Evolutionary conservation across 305 asterid species (phyloP), one percentile per base, ranked within the genome.

Genomic region (Ajuga reptans): DNA sequence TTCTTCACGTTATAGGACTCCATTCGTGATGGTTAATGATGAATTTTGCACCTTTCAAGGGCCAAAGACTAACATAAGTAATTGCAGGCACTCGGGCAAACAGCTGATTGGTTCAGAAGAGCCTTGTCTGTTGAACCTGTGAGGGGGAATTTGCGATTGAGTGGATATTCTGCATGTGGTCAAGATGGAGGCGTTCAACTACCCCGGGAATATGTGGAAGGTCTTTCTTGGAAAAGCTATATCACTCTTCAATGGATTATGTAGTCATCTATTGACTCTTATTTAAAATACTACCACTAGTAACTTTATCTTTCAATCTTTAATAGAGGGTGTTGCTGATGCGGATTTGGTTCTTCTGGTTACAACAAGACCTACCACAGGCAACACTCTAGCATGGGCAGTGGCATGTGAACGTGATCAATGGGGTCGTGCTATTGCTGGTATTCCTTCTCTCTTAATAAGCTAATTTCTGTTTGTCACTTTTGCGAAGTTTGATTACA

Each of bases 351-450:
- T 89, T 81, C 98, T 91, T 73, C 77, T 91, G 87, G 98, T 91
- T 63, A 91, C 98, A 39, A 91, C 98, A 27, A 85, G 98, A 77
- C 98, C 98, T 47, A 91, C 98, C 31, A 91, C 98, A n/a, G 98
- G 98, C 54, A 89, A 87, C 78, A 91, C 98, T 54, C 85, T 91
- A 34, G 98, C 98, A 17, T 91, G 98, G 98, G 98, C 98, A 3
- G 98, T 91, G 72, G 96, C 98, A 8, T 91, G 98, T 49, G 98
- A 91, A 79, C 96, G 98, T 71, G 98, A 91, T 80, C 98, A 91
- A 78, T 91, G 98, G 98, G 98, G 98, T 52, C 98, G 98, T 74
- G 98, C 98, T 69, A 88, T 91, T 62, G 98, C 98, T 54, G 98
- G 97, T 91, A 78, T n/a, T 42, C 11, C 37, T 39, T 66, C 7